Percentiles rank a stretch among this genome's conserved stretches.
Conservation (phyloP, 2,329 filamentous ascomycete species). For the Aspergillus neotritici region DNA sequence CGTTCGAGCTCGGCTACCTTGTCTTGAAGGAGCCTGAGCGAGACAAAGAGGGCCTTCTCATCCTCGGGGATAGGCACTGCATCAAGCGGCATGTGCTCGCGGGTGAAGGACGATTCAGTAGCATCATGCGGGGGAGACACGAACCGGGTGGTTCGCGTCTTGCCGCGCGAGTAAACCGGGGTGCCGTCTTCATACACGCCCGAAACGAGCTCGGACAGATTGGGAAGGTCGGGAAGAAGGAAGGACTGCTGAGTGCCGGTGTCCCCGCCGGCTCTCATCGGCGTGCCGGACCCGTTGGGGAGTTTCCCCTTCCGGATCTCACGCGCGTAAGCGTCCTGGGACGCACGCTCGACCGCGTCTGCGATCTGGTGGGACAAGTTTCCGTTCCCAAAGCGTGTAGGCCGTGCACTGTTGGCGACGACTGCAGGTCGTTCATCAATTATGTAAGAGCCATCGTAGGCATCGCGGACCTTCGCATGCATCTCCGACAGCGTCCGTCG, state of each 20-base stretch:
- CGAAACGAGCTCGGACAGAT: constrained; percentile 57
- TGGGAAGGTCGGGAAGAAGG: constrained; percentile 55
- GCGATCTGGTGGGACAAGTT: constrained; percentile 39
- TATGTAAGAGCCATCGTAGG: constrained; percentile 49
- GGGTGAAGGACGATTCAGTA: constrained; percentile 26
- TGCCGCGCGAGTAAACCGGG: constrained; percentile 50
- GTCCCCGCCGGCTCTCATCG: constrained; percentile 31
- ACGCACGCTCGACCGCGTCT: constrained; percentile 36
- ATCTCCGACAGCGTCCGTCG: constrained; percentile 52
- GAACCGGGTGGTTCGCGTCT: constrained; percentile 49
- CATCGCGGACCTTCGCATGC: constrained; percentile 49
- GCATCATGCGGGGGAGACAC: constrained; percentile 41
- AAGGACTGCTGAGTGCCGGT: constrained; percentile 56
- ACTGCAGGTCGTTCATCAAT: constrained; percentile 47
- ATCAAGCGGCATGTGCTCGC: constrained; percentile 46
- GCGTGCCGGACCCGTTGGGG: constrained; percentile 18
- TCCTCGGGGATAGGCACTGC: constrained; percentile 55
- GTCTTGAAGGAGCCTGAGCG: constrained; percentile 53
- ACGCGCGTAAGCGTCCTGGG: constrained; percentile 30
- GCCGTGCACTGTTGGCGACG: constrained; percentile 41
- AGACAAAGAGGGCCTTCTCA: constrained; percentile 59
- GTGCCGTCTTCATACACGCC: constrained; percentile 54
- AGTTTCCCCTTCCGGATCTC: constrained; percentile 26
- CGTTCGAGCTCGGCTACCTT: constrained; percentile 53
- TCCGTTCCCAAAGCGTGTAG: constrained; percentile 52